phyloP scores from a whole-genome alignment of 2,329 filamentous ascomycete species.

The Cytospora mali region DNA sequence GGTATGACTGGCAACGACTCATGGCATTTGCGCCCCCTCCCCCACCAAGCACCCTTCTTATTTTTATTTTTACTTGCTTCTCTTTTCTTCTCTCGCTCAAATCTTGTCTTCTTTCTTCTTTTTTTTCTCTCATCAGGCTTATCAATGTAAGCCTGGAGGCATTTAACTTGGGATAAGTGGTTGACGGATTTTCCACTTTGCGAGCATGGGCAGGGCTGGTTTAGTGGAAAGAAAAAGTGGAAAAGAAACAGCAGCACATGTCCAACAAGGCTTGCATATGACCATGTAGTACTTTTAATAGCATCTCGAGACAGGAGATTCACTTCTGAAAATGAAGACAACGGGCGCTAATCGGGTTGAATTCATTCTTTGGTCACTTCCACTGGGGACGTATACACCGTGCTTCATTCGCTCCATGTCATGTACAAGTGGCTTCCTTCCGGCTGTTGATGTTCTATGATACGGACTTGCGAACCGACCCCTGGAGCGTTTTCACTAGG shows the following conservation, averaged over 20 bases:
- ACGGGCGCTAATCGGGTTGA: not conserved
- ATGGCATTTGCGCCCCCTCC: conserved; percentile 13
- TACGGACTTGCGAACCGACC: too few relatives aligned
- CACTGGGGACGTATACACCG: not conserved
- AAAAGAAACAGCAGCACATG: conserved; percentile 8
- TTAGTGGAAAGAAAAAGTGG: not conserved
- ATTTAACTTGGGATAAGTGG: conserved; percentile 1
- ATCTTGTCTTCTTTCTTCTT: conserved; percentile 5
- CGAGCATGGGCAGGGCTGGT: not conserved
- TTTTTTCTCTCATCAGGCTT: not conserved
- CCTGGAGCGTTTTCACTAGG: too few relatives aligned
- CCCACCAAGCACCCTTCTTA: not conserved
- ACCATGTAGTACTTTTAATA: conserved; percentile 27
- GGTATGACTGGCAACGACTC: conserved; percentile 19
- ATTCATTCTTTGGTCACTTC: not conserved
- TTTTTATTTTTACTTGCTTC: conserved; percentile 5
- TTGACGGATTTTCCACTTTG: conserved; percentile 5
- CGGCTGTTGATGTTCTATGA: too few relatives aligned
- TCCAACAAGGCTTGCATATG: conserved; percentile 21
- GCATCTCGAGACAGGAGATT: conserved; percentile 20
- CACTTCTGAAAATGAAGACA: conserved; percentile 12
- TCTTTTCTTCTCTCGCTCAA: conserved; percentile 6
- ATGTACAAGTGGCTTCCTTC: too few relatives aligned
- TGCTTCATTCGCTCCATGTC: too few relatives aligned
- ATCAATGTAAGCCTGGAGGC: not conserved